Evolutionary conservation across 2,329 filamentous ascomycete species (phyloP).

Genomic region (Metarhizium humberi): DNA sequence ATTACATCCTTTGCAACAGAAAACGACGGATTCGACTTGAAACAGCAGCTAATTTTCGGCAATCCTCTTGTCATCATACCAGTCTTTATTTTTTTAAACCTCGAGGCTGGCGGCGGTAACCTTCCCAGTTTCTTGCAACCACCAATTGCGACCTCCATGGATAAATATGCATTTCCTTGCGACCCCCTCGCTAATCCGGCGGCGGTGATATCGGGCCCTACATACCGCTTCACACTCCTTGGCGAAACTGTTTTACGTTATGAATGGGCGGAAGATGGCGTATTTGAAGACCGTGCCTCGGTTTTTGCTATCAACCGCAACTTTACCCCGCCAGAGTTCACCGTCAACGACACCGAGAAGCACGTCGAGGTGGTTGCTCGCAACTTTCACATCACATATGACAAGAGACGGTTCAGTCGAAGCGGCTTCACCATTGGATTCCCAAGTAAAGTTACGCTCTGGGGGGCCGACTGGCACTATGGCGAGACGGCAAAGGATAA

Average conservation of each 20-base stretch:
- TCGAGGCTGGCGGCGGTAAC: too few relatives aligned
- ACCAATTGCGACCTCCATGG: neutral
- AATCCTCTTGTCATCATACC: too few relatives aligned
- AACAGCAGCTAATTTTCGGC: too few relatives aligned
- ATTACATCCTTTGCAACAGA: too few relatives aligned
- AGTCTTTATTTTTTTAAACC: too few relatives aligned
- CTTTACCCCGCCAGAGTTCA: slow-evolving; percentile 30
- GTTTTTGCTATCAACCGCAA: slow-evolving; percentile 47
- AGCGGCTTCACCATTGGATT: slow-evolving; percentile 38
- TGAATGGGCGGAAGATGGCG: slow-evolving; percentile 50
- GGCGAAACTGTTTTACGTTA: slow-evolving; percentile 47
- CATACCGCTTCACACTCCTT: slow-evolving; percentile 52
- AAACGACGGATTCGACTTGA: too few relatives aligned
- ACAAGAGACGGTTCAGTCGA: slow-evolving; percentile 44
- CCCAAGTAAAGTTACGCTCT: slow-evolving; percentile 22
- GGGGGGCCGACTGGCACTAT: slow-evolving; percentile 33
- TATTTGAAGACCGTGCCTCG: slow-evolving; percentile 53
- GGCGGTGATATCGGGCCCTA: slow-evolving; percentile 3
- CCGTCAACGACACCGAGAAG: slow-evolving; percentile 33
- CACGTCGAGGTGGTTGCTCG: slow-evolving; percentile 45
- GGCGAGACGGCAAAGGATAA: slow-evolving; percentile 29
- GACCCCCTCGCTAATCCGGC: slow-evolving; percentile 2
- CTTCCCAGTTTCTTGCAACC: neutral
- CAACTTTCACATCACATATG: slow-evolving; percentile 46
- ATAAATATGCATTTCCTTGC: slow-evolving; percentile 3